Percentiles rank a stretch among this genome's conserved stretches.
Conservation (phyloP, 345 rosid species). For the Murraya paniculata region DNA sequence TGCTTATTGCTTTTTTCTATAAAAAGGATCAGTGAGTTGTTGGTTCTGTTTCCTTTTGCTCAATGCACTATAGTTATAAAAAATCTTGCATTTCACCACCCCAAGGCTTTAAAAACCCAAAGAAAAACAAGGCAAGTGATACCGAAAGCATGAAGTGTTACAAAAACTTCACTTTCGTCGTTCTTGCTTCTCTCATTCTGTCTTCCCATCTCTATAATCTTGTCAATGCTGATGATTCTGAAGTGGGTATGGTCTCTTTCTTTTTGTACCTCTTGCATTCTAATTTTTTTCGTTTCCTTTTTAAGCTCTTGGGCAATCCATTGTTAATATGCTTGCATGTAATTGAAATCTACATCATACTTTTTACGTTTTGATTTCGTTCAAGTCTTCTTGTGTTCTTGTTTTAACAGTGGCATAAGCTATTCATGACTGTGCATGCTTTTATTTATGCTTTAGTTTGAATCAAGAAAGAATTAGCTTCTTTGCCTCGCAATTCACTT, state of each 20-base stretch:
- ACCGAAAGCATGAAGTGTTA: background rate
- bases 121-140: no score
- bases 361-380: background rate
- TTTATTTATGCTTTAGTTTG: background rate
- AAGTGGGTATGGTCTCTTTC: conserved; percentile 30
- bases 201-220: background rate
- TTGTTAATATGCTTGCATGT: background rate
- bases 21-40: no score
- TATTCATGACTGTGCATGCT: no score
- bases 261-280: background rate
- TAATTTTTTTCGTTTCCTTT: background rate
- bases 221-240: conserved; percentile 22
- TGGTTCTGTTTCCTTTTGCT: no score
- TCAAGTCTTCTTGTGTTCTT: background rate
- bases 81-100: no score
- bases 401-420: background rate
- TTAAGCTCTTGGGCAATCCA: no score
- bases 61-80: no score
- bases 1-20: no score
- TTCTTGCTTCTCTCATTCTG: conserved; percentile 1
- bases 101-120: no score
- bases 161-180: background rate
- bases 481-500: background rate
- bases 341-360: background rate
- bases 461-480: conserved; percentile 1